Evolutionary conservation across 345 rosid genomes (phyloP).

Genomic region (Orychophragmus violaceus): DNA sequence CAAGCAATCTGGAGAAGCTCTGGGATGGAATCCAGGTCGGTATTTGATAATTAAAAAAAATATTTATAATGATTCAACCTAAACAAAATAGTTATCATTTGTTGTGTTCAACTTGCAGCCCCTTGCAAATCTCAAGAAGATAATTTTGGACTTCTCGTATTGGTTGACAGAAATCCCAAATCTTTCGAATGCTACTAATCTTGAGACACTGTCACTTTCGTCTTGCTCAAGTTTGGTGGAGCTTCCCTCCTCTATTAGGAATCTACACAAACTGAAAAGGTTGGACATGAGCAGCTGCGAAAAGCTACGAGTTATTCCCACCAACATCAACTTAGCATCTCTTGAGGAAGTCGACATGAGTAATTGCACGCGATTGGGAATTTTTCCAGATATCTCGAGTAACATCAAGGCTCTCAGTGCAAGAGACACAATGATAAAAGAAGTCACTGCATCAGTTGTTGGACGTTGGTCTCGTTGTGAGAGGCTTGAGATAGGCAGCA

Average conservation of each 20-base stretch:
- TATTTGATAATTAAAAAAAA: background rate
- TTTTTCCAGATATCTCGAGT: constrained; percentile 5
- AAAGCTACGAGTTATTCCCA: background rate
- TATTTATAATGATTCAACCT: background rate
- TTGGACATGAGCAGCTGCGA: background rate
- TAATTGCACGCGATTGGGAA: background rate
- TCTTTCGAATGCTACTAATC: constrained; percentile 12
- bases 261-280: constrained; percentile 1
- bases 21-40: constrained; percentile 26
- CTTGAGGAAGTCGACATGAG: background rate
- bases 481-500: background rate
- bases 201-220: background rate
- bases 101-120: background rate
- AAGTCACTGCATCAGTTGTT: background rate
- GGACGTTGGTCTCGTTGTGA: background rate
- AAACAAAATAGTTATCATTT: background rate
- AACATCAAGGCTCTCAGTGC: background rate
- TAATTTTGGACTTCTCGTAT: background rate
- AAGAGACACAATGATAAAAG: background rate
- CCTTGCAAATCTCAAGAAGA: constrained; percentile 11
- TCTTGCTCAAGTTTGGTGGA: constrained; percentile 14
- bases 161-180: constrained; percentile 21
- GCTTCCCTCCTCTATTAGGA: constrained; percentile 4
- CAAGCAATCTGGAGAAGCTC: constrained; percentile 3
- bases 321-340: background rate